Base-by-base conservation (phyloP, 306 rosid genomes). In the Vachellia pachyceras region DNA sequence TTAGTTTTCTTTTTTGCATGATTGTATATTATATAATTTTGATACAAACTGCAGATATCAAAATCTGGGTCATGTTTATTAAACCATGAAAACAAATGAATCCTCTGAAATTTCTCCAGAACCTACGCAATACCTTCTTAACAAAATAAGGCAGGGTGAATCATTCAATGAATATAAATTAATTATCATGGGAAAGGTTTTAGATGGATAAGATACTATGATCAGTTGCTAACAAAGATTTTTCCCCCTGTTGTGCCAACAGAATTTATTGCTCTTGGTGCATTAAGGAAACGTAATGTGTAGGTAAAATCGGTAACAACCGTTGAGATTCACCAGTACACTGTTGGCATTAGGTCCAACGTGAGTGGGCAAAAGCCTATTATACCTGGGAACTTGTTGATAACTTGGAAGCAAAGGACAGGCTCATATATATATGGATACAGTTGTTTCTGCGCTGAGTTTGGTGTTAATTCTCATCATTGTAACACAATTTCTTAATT, bases 331-430 rank as follows among this genome's bases (percentile, higher is more conserved):
- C 20, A 25, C 18, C 35, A 41, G 4, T n/a, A 35, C 6, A n/a
- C 3, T 9, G 17, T 41, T 44, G 75, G 9, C 13, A 37, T 39
- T 18, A 71, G 42, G 61, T 70, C 76, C 25, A 50, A 77, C 64
- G 5, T 37, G 18, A 55, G 29, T 22, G n/a, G n/a, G 29, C 0
- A 18, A 64, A 77, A 52, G 42, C 58, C 74, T 23, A n/a, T n/a
- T n/a, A 29, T 29, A 74, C 7, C 69, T 67, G 69, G 18, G 35
- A 75, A 72, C 35, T 39, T 42, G 57, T 7, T 2, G 8, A 47
- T 64, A 40, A 61, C 79, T 81, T 78, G 77, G 80, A 81, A 39
- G 74, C 69, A 72, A 81, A 74, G 84, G 84, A 45, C 78, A 79
- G 33, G 33, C 33, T 1, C 18, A 35, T 17, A n/a, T n/a, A n/a